Base-by-base conservation (phyloP, 2,329 filamentous ascomycete species). In the Trichoderma cornu-damae region DNA sequence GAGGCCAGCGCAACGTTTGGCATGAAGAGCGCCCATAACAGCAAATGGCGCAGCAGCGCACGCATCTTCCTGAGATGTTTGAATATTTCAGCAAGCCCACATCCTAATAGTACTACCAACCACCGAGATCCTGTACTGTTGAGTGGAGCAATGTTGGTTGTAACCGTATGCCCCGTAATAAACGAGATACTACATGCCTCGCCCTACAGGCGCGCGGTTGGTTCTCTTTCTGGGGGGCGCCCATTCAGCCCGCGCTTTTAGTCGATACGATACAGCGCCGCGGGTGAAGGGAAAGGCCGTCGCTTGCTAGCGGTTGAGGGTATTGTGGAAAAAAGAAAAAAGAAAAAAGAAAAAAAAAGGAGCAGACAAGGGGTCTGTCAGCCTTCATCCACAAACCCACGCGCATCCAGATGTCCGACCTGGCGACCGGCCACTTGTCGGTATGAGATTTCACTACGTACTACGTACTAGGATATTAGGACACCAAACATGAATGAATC, bases 391-490 rank as follows among this genome's bases (percentile, higher is more conserved):
- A 52, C 18, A 22, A 6, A 32, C 16, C 5, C 8, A 2, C 34
- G n/a, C 12, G 34, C 8, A 5, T 38, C 22, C 14, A 52, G 12
- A 32, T n/a, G 20, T 20, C n/a, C n/a, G n/a, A n/a, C n/a, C n/a
- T n/a, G n/a, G n/a, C n/a, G n/a, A n/a, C n/a, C n/a, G n/a, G n/a
- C n/a, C n/a, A n/a, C n/a, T n/a, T n/a, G n/a, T n/a, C n/a, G n/a
- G n/a, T n/a, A n/a, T n/a, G n/a, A n/a, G n/a, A n/a, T n/a, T n/a
- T n/a, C n/a, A n/a, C n/a, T n/a, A n/a, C n/a, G n/a, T n/a, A n/a
- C n/a, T n/a, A n/a, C n/a, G n/a, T n/a, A n/a, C n/a, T 55, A 3
- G 47, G 52, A 55, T 46, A 47, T 55, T 55, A 55, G 52, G 42
- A 38, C n/a, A 20, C 12, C 22, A 5, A n/a, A n/a, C n/a, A n/a